Evolutionary conservation across 1,284 basidiomycete genomes (phyloP), one percentile per base, ranked within the genome.

Genomic region (Naganishia liquefaciens): DNA sequence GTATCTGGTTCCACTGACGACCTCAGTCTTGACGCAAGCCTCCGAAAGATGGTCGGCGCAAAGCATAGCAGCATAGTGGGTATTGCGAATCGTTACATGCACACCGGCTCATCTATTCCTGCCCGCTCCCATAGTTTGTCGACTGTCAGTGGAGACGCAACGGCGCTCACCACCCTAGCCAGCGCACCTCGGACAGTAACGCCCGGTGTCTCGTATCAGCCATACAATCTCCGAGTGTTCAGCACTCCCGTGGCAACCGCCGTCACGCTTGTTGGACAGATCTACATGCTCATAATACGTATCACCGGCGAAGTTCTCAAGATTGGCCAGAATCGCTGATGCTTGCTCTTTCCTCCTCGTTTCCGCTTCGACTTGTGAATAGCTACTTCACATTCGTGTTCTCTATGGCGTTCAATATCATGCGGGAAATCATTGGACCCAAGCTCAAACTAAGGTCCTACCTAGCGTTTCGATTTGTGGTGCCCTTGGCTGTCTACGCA

Each of bases 161-260:
- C 82, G 0, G 82, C 82, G 0, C 72, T 83, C 13, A 51, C 64
- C 6, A 66, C 51, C 7, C 69, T 87, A 17, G 77, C 88, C 27
- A 72, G 79, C 2, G 87, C 88, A 0, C 88, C 89, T 0, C 77
- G 80, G 61, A 83, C 87, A 1, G 76, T 91, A 51, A 77, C 82
- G 2, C 70, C 77, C 11, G 84, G 86, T 0, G 72, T 88, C n/a
- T 77, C 73, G 27, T 86, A 82, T 70, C 81, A 77, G 0, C 66
- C 85, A 28, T 69, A 79, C 62, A 89, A 91, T 71, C 70, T 88
- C 1, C 79, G 85, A 39, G 87, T 88, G 0, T 91, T 88, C 72
- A 81, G 86, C 68, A 79, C 85, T 44, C 84, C 88, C 27, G 89
- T 89, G 5, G 88, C 88, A 0, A 81, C 84, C 11, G 90, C 89